Percentiles rank a stretch among this genome's conserved stretches.
phyloP scores from a whole-genome alignment of 2,329 filamentous ascomycete species.

The Amauroascus niger region DNA sequence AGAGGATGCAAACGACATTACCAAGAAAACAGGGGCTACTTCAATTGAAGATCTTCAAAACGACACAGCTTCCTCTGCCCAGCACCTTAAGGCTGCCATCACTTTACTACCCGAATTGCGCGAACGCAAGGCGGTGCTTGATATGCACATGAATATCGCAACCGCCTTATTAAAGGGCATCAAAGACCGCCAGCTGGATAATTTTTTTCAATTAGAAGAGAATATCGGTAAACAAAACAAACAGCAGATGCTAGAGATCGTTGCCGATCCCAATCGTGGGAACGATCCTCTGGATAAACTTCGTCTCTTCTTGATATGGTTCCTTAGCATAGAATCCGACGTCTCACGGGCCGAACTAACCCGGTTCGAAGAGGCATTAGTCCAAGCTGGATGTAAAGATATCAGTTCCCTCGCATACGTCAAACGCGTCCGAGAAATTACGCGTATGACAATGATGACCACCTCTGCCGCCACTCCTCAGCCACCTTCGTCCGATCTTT shows the following conservation, averaged over 20 bases:
- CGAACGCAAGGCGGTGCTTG: slow-evolving; percentile 82
- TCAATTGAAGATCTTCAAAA: slow-evolving; percentile 88
- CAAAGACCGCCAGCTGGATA: slow-evolving; percentile 89
- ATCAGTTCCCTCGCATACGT: slow-evolving; percentile 73
- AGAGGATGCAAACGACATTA: slow-evolving; percentile 87
- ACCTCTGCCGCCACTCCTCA: slow-evolving; percentile 62
- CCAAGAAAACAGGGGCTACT: slow-evolving; percentile 85
- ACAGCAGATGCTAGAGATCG: slow-evolving; percentile 73
- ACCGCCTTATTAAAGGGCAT: slow-evolving; percentile 72
- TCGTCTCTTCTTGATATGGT: slow-evolving; percentile 93
- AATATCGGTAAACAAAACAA: slow-evolving; percentile 86
- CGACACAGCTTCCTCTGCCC: slow-evolving; percentile 77
- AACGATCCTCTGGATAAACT: slow-evolving; percentile 80
- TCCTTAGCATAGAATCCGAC: slow-evolving; percentile 84
- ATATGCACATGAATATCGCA: slow-evolving; percentile 99
- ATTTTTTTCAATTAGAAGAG: slow-evolving; percentile 92
- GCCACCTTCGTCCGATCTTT: slow-evolving; percentile 56
- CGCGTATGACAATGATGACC: slow-evolving; percentile 95
- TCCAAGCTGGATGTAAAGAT: slow-evolving; percentile 60
- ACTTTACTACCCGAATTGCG: slow-evolving; percentile 82
- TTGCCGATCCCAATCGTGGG: slow-evolving; percentile 73
- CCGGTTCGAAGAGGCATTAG: slow-evolving; percentile 75
- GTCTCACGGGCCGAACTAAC: slow-evolving; percentile 72
- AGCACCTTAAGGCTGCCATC: slow-evolving; percentile 92
- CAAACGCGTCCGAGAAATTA: slow-evolving; percentile 83